Percentiles rank a stretch among this genome's conserved stretches.
These are phyloP conservation scores for Conidiobolus incongruus DNA, from an alignment of 371 early-diverging fungal genomes.

Conservation along the genomic window DNA sequence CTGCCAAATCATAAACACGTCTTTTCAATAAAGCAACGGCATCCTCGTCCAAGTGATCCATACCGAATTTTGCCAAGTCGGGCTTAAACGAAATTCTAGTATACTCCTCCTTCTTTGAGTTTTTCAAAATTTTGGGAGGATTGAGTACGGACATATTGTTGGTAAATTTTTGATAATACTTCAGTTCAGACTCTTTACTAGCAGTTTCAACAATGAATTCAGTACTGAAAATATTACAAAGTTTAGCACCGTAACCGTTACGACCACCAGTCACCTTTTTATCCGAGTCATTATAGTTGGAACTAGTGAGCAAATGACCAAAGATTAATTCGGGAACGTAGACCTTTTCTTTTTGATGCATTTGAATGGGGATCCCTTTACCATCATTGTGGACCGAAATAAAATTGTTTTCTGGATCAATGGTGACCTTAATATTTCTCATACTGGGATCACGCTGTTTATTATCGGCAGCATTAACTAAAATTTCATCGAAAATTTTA, in stretches of 20 bases:
- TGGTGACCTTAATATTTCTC: constrained; percentile 80
- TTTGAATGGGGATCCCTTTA: constrained; percentile 90
- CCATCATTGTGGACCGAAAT: constrained; percentile 97
- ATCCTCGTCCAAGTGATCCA: constrained; percentile 78
- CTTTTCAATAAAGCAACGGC: constrained; percentile 77
- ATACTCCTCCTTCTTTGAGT: constrained; percentile 40
- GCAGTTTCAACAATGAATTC: constrained; percentile 97
- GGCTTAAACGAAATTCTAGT: constrained; percentile 94
- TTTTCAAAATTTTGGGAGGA: constrained; percentile 45
- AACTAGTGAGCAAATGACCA: constrained; percentile 96
- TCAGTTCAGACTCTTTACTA: constrained; percentile 43
- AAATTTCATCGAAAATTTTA: constrained; percentile 99
- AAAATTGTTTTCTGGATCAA: constrained; percentile 52
- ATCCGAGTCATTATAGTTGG: constrained; percentile 97
- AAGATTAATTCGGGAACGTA: constrained; percentile 99
- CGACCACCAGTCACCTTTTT: constrained; percentile 98
- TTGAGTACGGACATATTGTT: constrained; percentile 71
- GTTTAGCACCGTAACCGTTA: constrained; percentile 99
- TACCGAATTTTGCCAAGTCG: constrained; percentile 83
- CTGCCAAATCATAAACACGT: constrained; percentile 96
- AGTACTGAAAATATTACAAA: constrained; percentile 96
- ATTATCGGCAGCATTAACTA: constrained; percentile 95
- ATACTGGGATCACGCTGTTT: constrained; percentile 88
- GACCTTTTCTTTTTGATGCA: constrained; percentile 83
- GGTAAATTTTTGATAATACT: constrained; percentile 60